Evolutionary conservation across 768 basidiomycete genomes (phyloP).

Genomic region (Mycena polygramma): DNA sequence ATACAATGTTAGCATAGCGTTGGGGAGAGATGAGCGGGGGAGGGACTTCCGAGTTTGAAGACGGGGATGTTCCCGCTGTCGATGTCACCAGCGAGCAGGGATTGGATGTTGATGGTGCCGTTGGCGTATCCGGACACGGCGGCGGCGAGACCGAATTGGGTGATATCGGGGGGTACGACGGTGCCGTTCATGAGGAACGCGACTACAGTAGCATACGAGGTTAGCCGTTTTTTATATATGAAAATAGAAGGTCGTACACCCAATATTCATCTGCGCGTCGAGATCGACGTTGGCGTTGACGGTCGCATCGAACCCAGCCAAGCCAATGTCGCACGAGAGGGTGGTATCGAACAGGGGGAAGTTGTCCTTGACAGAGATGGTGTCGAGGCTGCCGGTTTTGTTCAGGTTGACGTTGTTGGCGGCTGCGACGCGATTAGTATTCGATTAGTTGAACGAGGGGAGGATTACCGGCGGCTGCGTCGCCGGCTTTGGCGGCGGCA

Average conservation of each 20-base stretch:
- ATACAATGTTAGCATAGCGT: conserved; percentile 1
- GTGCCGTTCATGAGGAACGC: conserved; percentile 19
- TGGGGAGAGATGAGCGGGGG: conserved; percentile 2
- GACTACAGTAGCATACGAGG: conserved; percentile 12
- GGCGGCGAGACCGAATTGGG: conserved; percentile 10
- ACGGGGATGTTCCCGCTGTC: conserved; percentile 22
- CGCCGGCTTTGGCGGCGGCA: conserved; percentile 3
- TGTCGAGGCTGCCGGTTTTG: conserved; percentile 17
- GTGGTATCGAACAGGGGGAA: conserved; percentile 17
- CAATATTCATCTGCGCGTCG: conserved; percentile 22
- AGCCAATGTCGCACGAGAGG: conserved; percentile 12
- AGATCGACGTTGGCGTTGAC: conserved; percentile 16
- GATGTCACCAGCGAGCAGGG: conserved; percentile 20
- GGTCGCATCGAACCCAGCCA: conserved; percentile 11
- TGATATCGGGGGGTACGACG: conserved; percentile 17
- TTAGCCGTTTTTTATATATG: not conserved
- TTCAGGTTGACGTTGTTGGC: conserved; percentile 9
- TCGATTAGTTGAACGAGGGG: not conserved
- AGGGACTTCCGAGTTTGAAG: conserved; percentile 11
- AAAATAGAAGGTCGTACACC: conserved; percentile 7
- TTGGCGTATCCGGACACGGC: conserved; percentile 21
- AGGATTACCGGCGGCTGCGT: conserved; percentile 8
- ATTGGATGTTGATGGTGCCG: conserved; percentile 21
- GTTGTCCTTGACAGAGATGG: conserved; percentile 8
- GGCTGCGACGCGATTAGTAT: not conserved